phyloP scores from a whole-genome alignment of 2,329 filamentous ascomycete species.

The Cladophialophora carrionii region DNA sequence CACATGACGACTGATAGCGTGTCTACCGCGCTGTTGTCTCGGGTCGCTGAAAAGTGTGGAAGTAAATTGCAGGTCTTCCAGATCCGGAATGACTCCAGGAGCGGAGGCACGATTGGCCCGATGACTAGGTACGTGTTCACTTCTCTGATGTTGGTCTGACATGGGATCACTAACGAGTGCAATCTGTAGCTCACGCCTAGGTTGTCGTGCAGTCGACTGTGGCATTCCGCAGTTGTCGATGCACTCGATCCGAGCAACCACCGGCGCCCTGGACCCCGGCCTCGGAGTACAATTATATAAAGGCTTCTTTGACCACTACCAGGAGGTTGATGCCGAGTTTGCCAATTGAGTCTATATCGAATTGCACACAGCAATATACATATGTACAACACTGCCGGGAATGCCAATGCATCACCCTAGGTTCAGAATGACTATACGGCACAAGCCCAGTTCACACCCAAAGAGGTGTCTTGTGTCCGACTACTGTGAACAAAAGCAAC shows the following conservation, averaged over 20 bases:
- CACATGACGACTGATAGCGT: constrained; percentile 96
- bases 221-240: constrained; percentile 91
- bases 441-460: background rate
- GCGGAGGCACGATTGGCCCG: constrained; percentile 92
- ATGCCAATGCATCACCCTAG: background rate
- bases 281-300: constrained; percentile 86
- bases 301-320: constrained; percentile 84
- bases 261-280: constrained; percentile 81
- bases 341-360: constrained; percentile 28
- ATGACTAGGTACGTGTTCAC: constrained; percentile 58
- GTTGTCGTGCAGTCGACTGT: constrained; percentile 80
- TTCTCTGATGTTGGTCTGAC: background rate
- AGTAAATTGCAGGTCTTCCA: constrained; percentile 83
- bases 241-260: constrained; percentile 90
- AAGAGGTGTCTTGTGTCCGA: background rate
- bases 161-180: background rate
- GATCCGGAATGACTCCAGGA: constrained; percentile 88
- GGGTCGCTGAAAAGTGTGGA: constrained; percentile 73
- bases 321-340: constrained; percentile 83
- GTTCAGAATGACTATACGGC: background rate
- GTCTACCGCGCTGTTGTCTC: constrained; percentile 76
- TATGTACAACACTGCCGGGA: background rate
- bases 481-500: too few species aligned
- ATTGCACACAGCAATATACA: background rate
- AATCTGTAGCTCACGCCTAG: constrained; percentile 67